Percentiles rank a stretch among this genome's conserved stretches.
Conservation (phyloP, 2,329 filamentous ascomycete genomes). For the Cladophialophora immunda region DNA sequence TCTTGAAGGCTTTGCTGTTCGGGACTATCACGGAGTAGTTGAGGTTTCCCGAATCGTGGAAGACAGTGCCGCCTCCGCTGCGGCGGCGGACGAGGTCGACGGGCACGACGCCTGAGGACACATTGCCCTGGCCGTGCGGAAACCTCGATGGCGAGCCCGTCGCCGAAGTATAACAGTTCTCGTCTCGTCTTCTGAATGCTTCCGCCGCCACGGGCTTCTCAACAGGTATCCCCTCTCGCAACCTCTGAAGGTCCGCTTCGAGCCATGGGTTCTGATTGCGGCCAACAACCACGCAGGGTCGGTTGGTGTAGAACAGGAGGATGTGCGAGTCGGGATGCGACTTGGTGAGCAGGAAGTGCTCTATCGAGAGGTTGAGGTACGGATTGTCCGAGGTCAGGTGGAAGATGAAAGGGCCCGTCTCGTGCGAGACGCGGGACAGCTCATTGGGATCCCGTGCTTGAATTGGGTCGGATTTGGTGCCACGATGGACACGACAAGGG, state of each 20-base stretch:
- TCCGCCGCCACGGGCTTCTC: slow-evolving; percentile 16
- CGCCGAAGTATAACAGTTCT: neutral
- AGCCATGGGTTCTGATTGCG: slow-evolving; percentile 98
- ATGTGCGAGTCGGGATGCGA: slow-evolving; percentile 76
- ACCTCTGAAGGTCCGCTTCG: slow-evolving; percentile 77
- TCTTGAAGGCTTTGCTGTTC: slow-evolving; percentile 72
- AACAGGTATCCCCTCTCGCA: slow-evolving; percentile 55
- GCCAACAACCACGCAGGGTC: slow-evolving; percentile 87
- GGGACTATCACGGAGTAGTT: slow-evolving; percentile 95
- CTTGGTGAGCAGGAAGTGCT: slow-evolving; percentile 85
- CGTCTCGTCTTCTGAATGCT: neutral
- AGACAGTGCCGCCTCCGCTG: slow-evolving; percentile 90
- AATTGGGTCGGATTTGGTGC: neutral
- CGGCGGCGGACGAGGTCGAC: slow-evolving; percentile 79
- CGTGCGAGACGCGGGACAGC: slow-evolving; percentile 28
- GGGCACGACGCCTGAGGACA: slow-evolving; percentile 35
- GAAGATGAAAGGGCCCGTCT: slow-evolving; percentile 68
- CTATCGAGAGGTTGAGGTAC: slow-evolving; percentile 90
- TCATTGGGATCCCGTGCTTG: slow-evolving; percentile 31
- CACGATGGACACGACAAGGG: slow-evolving; percentile 1
- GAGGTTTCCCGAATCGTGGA: slow-evolving; percentile 90
- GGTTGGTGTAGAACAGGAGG: slow-evolving; percentile 87
- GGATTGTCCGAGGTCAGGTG: slow-evolving; percentile 75
- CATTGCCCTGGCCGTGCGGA: neutral
- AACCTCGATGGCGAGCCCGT: neutral